Base-by-base conservation (phyloP, 108 stramenopile genomes). In the Nannochloropsis gaditana region DNA sequence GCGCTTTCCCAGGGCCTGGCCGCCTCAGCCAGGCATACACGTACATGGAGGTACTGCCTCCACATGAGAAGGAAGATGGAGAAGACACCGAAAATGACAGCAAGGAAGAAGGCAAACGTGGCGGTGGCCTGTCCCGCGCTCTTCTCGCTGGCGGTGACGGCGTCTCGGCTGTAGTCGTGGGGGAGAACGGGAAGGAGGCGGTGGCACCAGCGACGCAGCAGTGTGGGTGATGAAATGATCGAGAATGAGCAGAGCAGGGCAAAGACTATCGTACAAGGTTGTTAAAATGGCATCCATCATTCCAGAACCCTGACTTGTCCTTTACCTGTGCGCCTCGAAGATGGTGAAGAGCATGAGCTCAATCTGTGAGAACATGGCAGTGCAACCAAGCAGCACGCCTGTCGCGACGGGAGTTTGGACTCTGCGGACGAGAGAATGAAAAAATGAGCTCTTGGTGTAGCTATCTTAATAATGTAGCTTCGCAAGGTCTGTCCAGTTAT, bases 311-410 rank as follows among this genome's bases (percentile, higher is more conserved):
- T n/a, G 59, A 73, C 47, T 15, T 15, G 8, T 73, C 59, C 59
- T 6, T n/a, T 73, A 73, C 59, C 59, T 73, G 59, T n/a, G 59
- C 4, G 59, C 59, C 59, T 73, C 59, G 59, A 73, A 73, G 59
- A 73, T 73, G 59, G 59, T 73, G 59, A 73, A 73, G 59, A 73
- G 59, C 15, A 73, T 15, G 19, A 73, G 59, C 59, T 73, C 19
- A 6, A 73, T 73, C 59, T 73, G 59, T n/a, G 59, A 73, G 59
- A 73, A 73, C 59, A 73, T 73, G 59, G 59, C 59, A 15, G 59
- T 73, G 59, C 59, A 73, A 6, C 59, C 59, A 1, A 73, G n/a
- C 59, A 73, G 59, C 8, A 73, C 59, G 8, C 59, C 59, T n/a
- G 59, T 73, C 19, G 59, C 59, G 59, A 73, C n/a, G 59, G 59